A percentile compares a stretch with the other conserved stretches of the same genome.
These are phyloP conservation scores for Skeletonema marinoi DNA, from an alignment of 108 stramenopile genomes.

Conservation along the genomic window DNA sequence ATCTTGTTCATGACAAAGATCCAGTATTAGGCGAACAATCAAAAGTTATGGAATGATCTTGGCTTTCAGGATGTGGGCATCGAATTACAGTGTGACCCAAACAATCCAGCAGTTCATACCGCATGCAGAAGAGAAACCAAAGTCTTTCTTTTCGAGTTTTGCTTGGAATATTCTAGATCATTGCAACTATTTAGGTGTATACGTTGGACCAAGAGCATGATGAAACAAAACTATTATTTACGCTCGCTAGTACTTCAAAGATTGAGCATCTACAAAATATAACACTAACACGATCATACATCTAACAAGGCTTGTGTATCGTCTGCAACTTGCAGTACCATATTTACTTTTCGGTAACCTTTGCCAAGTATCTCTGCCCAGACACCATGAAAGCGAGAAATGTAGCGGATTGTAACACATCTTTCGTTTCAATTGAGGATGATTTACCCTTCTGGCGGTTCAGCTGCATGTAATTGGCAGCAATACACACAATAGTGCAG, in stretches of 20 bases:
- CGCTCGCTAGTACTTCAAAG: neutral
- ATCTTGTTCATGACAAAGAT: slow-evolving; percentile 62
- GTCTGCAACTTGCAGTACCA: too few relatives aligned
- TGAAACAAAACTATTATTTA: neutral
- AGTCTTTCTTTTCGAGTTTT: slow-evolving; percentile 9
- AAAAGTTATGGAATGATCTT: slow-evolving; percentile 59
- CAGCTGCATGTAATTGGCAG: slow-evolving; percentile 43
- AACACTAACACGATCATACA: neutral
- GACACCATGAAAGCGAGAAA: slow-evolving; percentile 51
- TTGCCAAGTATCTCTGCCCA: slow-evolving; percentile 46
- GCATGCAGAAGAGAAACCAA: neutral
- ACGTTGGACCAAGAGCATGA: slow-evolving; percentile 45
- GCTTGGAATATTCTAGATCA: slow-evolving; percentile 58
- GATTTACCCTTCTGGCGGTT: slow-evolving; percentile 2
- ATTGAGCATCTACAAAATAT: neutral
- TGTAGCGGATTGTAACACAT: slow-evolving; percentile 45
- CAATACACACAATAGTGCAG: slow-evolving; percentile 49
- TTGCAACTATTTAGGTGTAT: slow-evolving; percentile 55
- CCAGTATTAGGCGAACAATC: slow-evolving; percentile 62
- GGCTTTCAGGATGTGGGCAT: slow-evolving; percentile 59
- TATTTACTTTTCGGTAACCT: slow-evolving; percentile 16
- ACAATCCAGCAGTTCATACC: slow-evolving; percentile 24
- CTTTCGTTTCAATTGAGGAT: slow-evolving; percentile 15
- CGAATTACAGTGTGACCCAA: slow-evolving; percentile 60
- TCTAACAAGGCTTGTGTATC: neutral